Conservation (phyloP, 805 yeast genomes). For the Candida broadrunensis region DNA sequence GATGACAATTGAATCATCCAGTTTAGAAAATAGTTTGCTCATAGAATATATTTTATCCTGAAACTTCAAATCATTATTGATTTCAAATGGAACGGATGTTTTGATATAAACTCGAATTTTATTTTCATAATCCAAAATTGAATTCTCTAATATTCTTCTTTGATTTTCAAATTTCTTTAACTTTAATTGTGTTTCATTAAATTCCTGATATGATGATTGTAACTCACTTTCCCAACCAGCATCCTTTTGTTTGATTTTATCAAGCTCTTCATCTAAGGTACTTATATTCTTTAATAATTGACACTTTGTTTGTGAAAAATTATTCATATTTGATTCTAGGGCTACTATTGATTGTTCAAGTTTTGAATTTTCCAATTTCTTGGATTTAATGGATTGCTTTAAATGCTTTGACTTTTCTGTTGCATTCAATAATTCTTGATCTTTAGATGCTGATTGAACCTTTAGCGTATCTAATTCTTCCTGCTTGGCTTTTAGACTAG, state of each 20-base stretch:
- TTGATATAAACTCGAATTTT: conserved; percentile 22
- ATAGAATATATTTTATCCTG: conserved; percentile 8
- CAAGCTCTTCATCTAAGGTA: conserved; percentile 15
- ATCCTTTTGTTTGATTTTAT: conserved; percentile 13
- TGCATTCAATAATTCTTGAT: conserved; percentile 2
- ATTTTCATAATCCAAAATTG: conserved; percentile 36
- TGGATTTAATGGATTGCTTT: conserved; percentile 2
- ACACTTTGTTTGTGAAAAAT: conserved; percentile 13
- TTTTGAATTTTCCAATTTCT: conserved; percentile 4
- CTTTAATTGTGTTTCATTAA: conserved; percentile 20
- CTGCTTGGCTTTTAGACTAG: conserved; percentile 21
- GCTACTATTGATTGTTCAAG: conserved; percentile 6
- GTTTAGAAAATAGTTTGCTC: conserved; percentile 14
- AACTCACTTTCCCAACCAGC: conserved; percentile 16
- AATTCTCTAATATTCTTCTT: conserved; percentile 46
- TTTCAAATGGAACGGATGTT: background rate
- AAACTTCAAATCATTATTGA: conserved; percentile 3
- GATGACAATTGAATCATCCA: conserved; percentile 6
- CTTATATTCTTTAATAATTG: conserved; percentile 17
- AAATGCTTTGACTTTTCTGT: conserved; percentile 5
- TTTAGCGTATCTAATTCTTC: conserved; percentile 14
- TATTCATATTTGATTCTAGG: conserved; percentile 15
- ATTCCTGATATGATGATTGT: conserved; percentile 11
- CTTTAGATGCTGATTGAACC: conserved; percentile 5
- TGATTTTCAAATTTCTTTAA: conserved; percentile 32